Conservation (phyloP, 176 grass and related monocot genomes). For the Musa itinerans region DNA sequence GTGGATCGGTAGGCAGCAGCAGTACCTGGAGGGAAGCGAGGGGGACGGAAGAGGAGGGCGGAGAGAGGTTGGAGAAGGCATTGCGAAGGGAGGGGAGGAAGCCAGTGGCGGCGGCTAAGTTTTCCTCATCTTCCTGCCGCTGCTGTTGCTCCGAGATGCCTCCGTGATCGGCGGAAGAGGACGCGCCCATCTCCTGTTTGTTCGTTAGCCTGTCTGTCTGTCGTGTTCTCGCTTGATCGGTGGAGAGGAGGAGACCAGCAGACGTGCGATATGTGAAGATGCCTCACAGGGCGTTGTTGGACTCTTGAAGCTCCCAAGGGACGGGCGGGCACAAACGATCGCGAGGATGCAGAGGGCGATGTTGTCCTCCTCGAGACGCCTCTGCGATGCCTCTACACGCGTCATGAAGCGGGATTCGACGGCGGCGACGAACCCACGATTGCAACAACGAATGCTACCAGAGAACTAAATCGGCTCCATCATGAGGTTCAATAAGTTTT, state of each 20-base stretch:
- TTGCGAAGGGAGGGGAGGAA: slow-evolving; percentile 45
- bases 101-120: slow-evolving; percentile 50
- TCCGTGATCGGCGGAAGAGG: slow-evolving; percentile 34
- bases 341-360: too few species aligned
- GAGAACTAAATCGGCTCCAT: too few species aligned
- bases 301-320: too few species aligned
- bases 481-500: too few species aligned
- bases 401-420: too few species aligned
- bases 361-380: too few species aligned
- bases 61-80: slow-evolving; percentile 46
- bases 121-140: slow-evolving; percentile 38
- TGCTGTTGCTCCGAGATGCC: slow-evolving; percentile 39
- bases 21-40: slow-evolving; percentile 41
- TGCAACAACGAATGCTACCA: too few species aligned
- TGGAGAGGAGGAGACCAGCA: neutral
- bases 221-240: neutral
- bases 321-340: too few species aligned
- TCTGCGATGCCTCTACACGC: too few species aligned
- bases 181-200: slow-evolving; percentile 41
- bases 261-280: neutral
- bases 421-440: too few species aligned
- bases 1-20: neutral
- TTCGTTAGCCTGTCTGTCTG: neutral
- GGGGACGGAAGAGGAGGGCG: slow-evolving; percentile 16
- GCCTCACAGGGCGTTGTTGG: too few species aligned